Evolutionary conservation across 495 filamentous ascomycete species (phyloP), one percentile per base, ranked within the genome.

Genomic region (Oleoguttula mirabilis): DNA sequence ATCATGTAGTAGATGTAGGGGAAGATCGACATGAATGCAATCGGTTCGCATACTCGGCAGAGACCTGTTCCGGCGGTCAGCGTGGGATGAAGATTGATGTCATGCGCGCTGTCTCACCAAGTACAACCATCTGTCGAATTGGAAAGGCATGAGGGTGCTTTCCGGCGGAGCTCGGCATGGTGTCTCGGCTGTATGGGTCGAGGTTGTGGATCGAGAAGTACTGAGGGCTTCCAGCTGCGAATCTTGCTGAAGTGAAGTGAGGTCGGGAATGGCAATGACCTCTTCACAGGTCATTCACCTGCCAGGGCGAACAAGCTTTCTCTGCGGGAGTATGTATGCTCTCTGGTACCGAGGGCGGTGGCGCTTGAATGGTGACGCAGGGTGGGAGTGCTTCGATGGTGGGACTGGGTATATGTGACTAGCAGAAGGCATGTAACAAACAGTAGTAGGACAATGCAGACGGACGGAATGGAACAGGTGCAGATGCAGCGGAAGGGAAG

Each of bases 1-100:
- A 96, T 83, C 90, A 99, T 99, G 66, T 80, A 90, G 66, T 94
- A 99, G 56, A 88, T 87, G 58, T 99, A 99, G 3, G 90, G 92
- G 57, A 99, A 96, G 52, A 99, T 94, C 37, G 87, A 94, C 82
- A 94, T 96, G 71, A 99, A 96, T 8, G 90, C 92, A 60, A 99
- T 94, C 34, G 90, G 90, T 62, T 99, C 90, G 69, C 85, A 94
- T 62, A 99, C 92, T 52, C 90, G 79, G 58, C 85, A 92, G 49
- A 94, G 62, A 24, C 88, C 90, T 96, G 54, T 36, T 14, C n/a
- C 14, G 39, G 21, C 33, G 36, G 27, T 41, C 6, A 39, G 14
- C 33, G 1, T 17, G 14, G n/a, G n/a, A n/a, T n/a, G 6, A 20
- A 12, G 16, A 20, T 36, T 11, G 37, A 30, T n/a, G 4, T 17